Conservation (phyloP, 129 eudicot genomes). For the Escallonia rubra region DNA sequence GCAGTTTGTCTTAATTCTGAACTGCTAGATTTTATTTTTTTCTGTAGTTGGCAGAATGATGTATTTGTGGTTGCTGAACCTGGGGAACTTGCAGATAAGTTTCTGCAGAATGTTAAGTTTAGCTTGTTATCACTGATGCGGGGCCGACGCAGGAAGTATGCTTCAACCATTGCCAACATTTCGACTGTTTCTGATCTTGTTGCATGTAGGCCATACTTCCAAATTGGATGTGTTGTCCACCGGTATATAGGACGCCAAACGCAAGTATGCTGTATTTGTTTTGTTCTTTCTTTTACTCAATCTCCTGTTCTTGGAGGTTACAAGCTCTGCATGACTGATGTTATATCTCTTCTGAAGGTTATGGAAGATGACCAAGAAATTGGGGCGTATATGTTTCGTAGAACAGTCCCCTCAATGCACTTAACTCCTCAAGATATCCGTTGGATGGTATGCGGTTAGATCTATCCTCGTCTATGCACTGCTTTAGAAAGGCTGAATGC, state of each 20-base stretch:
- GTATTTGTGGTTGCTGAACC: constrained; percentile 99
- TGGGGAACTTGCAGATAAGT: constrained; percentile 95
- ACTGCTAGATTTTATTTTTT: constrained; percentile 10
- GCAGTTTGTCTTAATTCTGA: constrained; percentile 11
- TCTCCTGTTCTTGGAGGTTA: background rate
- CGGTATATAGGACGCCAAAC: constrained; percentile 97
- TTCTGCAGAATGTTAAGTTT: constrained; percentile 79
- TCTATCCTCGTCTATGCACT: background rate
- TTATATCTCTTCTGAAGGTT: constrained; percentile 42
- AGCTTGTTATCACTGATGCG: constrained; percentile 67
- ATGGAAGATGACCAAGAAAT: constrained; percentile 99
- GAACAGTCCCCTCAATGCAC: constrained; percentile 91
- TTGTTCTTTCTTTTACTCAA: constrained; percentile 1
- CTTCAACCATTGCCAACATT: constrained; percentile 61
- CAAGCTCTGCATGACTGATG: background rate
- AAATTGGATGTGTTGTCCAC: constrained; percentile 91
- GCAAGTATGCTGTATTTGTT: constrained; percentile 47
- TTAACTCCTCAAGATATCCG: constrained; percentile 81
- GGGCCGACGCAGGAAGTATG: constrained; percentile 76
- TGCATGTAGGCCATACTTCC: constrained; percentile 83
- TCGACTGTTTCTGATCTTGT: constrained; percentile 83
- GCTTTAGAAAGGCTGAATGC: too few species aligned
- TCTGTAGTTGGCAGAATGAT: constrained; percentile 91
- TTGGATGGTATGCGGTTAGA: constrained; percentile 57
- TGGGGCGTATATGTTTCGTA: constrained; percentile 94